phyloP scores from a whole-genome alignment of 345 rosid species.

The Cardamine chenopodiifolia region DNA sequence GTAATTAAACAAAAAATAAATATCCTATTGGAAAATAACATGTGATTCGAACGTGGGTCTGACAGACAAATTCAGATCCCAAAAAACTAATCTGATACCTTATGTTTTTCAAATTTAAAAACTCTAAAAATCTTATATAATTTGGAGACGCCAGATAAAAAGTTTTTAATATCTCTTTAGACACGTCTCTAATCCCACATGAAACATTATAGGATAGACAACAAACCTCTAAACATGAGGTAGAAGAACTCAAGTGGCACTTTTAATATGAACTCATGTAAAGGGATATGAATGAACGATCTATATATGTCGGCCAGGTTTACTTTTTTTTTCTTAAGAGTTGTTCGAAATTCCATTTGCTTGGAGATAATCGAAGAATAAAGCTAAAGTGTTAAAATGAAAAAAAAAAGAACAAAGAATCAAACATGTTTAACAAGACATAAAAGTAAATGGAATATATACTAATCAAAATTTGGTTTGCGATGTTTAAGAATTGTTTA shows the following conservation, averaged over 20 bases:
- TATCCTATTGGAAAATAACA: too few species aligned
- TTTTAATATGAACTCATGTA: background rate
- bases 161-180: too few species aligned
- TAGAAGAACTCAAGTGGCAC: background rate
- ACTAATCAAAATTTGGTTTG: background rate
- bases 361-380: conserved; percentile 23
- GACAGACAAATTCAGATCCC: too few species aligned
- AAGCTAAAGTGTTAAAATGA: background rate
- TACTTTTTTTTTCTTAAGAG: background rate
- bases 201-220: background rate
- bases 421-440: conserved; percentile 18
- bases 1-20: too few species aligned
- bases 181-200: background rate
- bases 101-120: too few species aligned
- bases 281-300: background rate
- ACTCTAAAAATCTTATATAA: too few species aligned
- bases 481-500: background rate
- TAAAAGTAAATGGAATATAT: conserved; percentile 18
- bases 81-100: too few species aligned
- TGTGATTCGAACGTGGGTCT: too few species aligned
- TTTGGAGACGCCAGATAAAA: too few species aligned
- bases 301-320: background rate
- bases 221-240: background rate
- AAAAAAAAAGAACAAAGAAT: conserved; percentile 32
- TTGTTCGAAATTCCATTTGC: conserved; percentile 15